These are phyloP conservation scores for Sequoia sempervirens DNA, from an alignment of 75 land plant species.

Conservation along the genomic window DNA sequence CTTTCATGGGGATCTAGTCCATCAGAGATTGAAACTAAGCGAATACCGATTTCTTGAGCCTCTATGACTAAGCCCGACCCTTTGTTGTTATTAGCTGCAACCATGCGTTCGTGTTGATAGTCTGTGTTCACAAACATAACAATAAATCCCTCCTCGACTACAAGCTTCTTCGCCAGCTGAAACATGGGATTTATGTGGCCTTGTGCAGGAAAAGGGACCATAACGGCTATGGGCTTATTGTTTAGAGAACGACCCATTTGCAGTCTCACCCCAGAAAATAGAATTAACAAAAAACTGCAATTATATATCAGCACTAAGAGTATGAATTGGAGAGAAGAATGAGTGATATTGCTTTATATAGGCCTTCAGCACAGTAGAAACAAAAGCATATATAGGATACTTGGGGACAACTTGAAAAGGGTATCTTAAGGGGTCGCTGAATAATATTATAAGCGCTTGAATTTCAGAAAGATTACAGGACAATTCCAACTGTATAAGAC, in stretches of 20 bases:
- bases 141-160: background rate
- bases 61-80: background rate
- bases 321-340: too few species aligned
- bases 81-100: background rate
- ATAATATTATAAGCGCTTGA: too few species aligned
- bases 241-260: background rate
- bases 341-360: too few species aligned
- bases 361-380: too few species aligned
- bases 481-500: too few species aligned
- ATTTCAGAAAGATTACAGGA: too few species aligned
- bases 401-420: too few species aligned
- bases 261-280: background rate
- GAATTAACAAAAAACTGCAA: too few species aligned
- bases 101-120: background rate
- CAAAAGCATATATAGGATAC: too few species aligned
- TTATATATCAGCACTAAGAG: too few species aligned
- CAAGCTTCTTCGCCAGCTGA: slow-evolving; percentile 22
- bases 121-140: slow-evolving; percentile 19
- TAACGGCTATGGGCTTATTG: slow-evolving; percentile 4
- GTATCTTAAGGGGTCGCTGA: too few species aligned
- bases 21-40: background rate
- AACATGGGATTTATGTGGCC: slow-evolving; percentile 24
- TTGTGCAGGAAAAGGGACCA: slow-evolving; percentile 19
- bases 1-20: background rate
- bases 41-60: background rate